Conservation (phyloP, 2,329 filamentous ascomycete species). For the Xylaria sp. region DNA sequence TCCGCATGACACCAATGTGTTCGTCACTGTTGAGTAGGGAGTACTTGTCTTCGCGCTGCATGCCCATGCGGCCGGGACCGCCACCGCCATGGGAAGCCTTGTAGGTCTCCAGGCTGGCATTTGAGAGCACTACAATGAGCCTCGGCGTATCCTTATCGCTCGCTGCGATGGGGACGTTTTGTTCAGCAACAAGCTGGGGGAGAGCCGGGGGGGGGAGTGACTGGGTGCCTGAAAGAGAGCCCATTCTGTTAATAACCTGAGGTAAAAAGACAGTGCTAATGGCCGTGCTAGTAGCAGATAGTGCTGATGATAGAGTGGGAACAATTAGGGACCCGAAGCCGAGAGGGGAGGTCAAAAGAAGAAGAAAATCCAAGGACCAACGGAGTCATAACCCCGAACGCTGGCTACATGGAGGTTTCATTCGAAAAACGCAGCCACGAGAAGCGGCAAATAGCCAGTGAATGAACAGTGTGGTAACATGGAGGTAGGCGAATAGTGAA, state of each 20-base stretch:
- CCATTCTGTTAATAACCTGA: slow-evolving; percentile 43
- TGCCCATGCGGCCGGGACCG: slow-evolving; percentile 67
- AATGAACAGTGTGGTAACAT: slow-evolving; percentile 1
- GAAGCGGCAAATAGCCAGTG: background rate
- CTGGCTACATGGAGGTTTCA: background rate
- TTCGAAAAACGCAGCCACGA: background rate
- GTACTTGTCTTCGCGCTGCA: slow-evolving; percentile 90
- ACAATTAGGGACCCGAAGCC: background rate
- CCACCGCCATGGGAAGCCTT: slow-evolving; percentile 81
- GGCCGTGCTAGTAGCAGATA: background rate
- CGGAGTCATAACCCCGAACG: background rate
- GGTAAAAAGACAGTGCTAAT: too few species aligned
- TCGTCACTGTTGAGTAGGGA: slow-evolving; percentile 98
- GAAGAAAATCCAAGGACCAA: background rate
- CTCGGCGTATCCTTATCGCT: slow-evolving; percentile 92
- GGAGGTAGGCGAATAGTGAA: background rate
- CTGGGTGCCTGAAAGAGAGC: slow-evolving; percentile 76
- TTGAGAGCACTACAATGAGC: slow-evolving; percentile 94
- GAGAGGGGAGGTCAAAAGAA: background rate
- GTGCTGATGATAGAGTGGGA: background rate
- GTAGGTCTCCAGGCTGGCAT: slow-evolving; percentile 98
- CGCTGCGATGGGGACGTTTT: slow-evolving; percentile 83
- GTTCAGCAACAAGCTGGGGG: slow-evolving; percentile 92
- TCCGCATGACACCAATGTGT: slow-evolving; percentile 98
- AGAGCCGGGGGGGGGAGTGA: slow-evolving; percentile 92